phyloP scores from a whole-genome alignment of 805 yeast genomes.

The Yarrowia alimentaria region DNA sequence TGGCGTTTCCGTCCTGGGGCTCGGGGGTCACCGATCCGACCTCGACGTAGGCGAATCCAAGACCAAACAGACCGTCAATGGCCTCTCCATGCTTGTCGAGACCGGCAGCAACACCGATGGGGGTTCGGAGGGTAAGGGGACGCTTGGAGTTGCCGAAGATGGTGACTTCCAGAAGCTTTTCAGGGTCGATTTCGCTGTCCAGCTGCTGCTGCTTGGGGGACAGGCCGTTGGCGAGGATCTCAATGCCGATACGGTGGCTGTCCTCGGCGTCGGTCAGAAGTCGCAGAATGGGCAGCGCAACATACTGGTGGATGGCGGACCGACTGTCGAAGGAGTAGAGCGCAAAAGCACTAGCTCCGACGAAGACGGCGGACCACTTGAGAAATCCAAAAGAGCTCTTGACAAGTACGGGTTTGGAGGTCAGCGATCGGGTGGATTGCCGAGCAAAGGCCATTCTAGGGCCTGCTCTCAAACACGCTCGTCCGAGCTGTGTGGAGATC shows the following conservation, averaged over 20 bases:
- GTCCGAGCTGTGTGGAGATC: too few relatives aligned
- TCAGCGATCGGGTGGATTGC: too few relatives aligned
- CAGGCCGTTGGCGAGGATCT: slow-evolving; percentile 50
- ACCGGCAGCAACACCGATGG: slow-evolving; percentile 94
- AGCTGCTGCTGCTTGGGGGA: slow-evolving; percentile 37
- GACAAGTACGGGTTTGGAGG: background rate
- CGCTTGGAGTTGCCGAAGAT: slow-evolving; percentile 37
- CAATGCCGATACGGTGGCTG: slow-evolving; percentile 77
- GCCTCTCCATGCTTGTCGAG: slow-evolving; percentile 92
- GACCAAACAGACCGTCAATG: slow-evolving; percentile 70
- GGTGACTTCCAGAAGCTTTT: slow-evolving; percentile 34
- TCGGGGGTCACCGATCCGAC: slow-evolving; percentile 90
- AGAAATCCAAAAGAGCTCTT: slow-evolving; percentile 18
- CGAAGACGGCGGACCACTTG: slow-evolving; percentile 23
- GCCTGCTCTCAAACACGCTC: too few relatives aligned
- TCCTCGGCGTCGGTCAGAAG: slow-evolving; percentile 73
- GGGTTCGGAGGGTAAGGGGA: slow-evolving; percentile 54
- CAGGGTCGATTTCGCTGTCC: slow-evolving; percentile 38
- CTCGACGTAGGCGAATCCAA: slow-evolving; percentile 88
- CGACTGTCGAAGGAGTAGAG: slow-evolving; percentile 71
- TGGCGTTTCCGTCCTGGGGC: slow-evolving; percentile 94
- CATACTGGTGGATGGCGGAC: slow-evolving; percentile 77
- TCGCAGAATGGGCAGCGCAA: slow-evolving; percentile 74
- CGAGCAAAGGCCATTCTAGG: too few relatives aligned
- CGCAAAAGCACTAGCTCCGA: slow-evolving; percentile 42